phyloP scores from a whole-genome alignment of 2,329 filamentous ascomycete species.

The Colletotrichum coccodes region DNA sequence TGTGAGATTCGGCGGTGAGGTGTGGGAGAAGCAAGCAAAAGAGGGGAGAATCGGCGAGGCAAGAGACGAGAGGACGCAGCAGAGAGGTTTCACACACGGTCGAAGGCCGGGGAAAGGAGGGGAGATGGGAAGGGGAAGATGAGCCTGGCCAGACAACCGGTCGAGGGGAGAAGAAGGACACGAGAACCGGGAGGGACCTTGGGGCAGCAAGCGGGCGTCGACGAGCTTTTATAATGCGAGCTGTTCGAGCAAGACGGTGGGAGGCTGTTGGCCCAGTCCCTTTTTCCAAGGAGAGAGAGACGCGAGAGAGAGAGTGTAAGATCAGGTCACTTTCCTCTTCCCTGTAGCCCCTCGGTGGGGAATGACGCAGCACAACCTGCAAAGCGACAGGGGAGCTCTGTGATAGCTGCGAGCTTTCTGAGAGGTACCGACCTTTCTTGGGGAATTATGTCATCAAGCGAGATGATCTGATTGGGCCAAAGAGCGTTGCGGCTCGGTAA shows the following conservation, averaged over 20 bases:
- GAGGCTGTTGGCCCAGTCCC: background rate
- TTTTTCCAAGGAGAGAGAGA: background rate
- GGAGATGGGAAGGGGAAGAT: background rate
- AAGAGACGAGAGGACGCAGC: background rate
- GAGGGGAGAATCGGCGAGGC: too few species aligned
- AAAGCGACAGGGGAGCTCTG: conserved; percentile 11
- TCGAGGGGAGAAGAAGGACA: background rate
- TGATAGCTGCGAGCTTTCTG: background rate
- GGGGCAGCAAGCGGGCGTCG: conserved; percentile 7
- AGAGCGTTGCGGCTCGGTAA: conserved; percentile 10
- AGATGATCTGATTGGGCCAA: conserved; percentile 1
- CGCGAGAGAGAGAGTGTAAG: conserved; percentile 2
- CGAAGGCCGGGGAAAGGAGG: conserved; percentile 7
- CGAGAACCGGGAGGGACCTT: conserved; percentile 1
- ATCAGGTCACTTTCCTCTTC: conserved; percentile 28
- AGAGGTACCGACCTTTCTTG: background rate
- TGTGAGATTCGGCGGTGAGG: background rate
- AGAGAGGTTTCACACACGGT: conserved; percentile 11
- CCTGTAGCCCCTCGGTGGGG: conserved; percentile 30
- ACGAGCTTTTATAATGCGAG: conserved; percentile 11
- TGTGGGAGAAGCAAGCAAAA: background rate
- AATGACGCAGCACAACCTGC: conserved; percentile 23
- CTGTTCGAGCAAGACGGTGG: background rate
- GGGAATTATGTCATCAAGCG: background rate
- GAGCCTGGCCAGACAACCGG: background rate